A percentile compares a stretch with the other conserved stretches of the same genome.
Evolutionary conservation across 345 rosid genomes (phyloP).

Genomic region (Fremontodendron californicum): DNA sequence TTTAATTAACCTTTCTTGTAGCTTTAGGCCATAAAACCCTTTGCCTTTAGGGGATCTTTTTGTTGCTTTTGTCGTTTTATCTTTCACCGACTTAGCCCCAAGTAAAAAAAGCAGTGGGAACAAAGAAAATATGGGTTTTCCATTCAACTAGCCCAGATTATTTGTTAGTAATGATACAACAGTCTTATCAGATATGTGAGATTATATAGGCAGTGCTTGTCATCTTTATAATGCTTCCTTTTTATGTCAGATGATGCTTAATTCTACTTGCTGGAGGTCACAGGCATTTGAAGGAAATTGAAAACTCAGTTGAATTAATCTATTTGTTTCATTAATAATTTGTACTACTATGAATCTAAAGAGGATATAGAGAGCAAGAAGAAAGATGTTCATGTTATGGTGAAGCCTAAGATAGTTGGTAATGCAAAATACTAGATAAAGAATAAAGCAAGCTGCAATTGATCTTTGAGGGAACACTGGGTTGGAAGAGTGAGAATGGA

Average conservation of each 20-base stretch:
- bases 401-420: neutral
- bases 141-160: neutral
- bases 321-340: neutral
- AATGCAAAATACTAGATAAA: neutral
- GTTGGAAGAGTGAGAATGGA: neutral
- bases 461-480: neutral
- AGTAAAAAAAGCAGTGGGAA: neutral
- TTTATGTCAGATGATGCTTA: neutral
- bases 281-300: neutral
- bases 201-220: neutral
- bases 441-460: neutral
- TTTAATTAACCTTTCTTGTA: neutral
- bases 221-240: neutral
- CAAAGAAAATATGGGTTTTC: neutral
- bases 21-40: neutral
- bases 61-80: neutral
- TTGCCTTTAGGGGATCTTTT: neutral
- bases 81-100: neutral
- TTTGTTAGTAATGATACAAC: neutral
- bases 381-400: neutral
- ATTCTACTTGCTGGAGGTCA: neutral
- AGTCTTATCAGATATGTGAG: neutral
- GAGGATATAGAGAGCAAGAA: neutral
- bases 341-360: neutral
- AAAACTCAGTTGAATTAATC: neutral